A percentile compares a stretch with the other conserved stretches of the same genome.
Evolutionary conservation across 106 monocot species (phyloP).

Genomic region (Cymbidium sinense): DNA sequence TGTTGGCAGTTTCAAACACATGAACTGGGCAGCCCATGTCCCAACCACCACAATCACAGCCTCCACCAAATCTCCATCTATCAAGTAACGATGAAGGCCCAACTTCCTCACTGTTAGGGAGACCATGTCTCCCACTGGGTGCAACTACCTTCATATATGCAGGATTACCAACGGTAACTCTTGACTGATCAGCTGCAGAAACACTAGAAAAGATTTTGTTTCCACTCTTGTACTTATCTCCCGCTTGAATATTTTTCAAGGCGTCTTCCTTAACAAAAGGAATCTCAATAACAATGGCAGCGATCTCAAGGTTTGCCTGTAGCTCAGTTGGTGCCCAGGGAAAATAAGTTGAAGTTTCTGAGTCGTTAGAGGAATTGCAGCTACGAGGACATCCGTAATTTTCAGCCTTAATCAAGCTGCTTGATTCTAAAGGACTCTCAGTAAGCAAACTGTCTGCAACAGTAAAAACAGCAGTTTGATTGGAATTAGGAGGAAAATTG

Average conservation of each 20-base stretch:
- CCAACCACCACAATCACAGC: slow-evolving; percentile 98
- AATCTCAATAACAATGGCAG: slow-evolving; percentile 49
- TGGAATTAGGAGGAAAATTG: slow-evolving; percentile 16
- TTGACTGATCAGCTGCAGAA: neutral
- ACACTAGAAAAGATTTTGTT: neutral
- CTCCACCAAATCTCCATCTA: slow-evolving; percentile 81
- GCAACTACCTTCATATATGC: slow-evolving; percentile 50
- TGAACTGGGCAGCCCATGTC: slow-evolving; percentile 87
- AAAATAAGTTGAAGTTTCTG: slow-evolving; percentile 33
- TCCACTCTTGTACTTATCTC: slow-evolving; percentile 4
- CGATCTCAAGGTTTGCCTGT: slow-evolving; percentile 55
- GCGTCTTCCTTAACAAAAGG: slow-evolving; percentile 41
- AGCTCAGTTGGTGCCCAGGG: slow-evolving; percentile 47
- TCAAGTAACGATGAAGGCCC: slow-evolving; percentile 77
- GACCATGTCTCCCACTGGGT: slow-evolving; percentile 58
- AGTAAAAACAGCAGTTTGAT: slow-evolving; percentile 17
- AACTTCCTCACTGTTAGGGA: slow-evolving; percentile 46
- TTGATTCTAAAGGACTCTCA: slow-evolving; percentile 3
- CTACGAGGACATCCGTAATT: slow-evolving; percentile 11
- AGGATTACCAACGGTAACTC: neutral
- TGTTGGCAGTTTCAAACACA: slow-evolving; percentile 38
- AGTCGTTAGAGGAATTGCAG: slow-evolving; percentile 14
- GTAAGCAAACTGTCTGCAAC: neutral
- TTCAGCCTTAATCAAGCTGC: slow-evolving; percentile 13
- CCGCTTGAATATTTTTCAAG: slow-evolving; percentile 17